phyloP scores from a whole-genome alignment of 2,329 filamentous ascomycete species.

The Aspergillus latus region DNA sequence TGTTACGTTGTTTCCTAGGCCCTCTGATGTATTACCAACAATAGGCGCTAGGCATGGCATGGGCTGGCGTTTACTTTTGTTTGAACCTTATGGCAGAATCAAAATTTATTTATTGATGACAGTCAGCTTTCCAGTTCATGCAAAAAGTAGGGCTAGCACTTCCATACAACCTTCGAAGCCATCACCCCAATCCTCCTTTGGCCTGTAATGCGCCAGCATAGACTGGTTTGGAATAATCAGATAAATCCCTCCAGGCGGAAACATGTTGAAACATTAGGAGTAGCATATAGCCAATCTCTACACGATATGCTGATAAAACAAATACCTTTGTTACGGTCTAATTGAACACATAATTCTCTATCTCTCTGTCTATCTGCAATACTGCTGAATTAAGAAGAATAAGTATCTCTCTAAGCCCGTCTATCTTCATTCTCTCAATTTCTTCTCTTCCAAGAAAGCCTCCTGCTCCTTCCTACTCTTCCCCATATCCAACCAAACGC shows the following conservation, averaged over 20 bases:
- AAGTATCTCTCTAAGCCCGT: not conserved
- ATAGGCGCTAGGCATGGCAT: slow-evolving; percentile 41
- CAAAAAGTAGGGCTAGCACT: not conserved
- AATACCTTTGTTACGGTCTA: too few relatives aligned
- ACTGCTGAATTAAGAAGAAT: not conserved
- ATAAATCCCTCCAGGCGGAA: too few relatives aligned
- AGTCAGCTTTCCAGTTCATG: not conserved
- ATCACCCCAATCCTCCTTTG: too few relatives aligned
- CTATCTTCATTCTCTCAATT: not conserved
- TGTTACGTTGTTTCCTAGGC: slow-evolving; percentile 12
- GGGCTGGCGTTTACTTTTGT: slow-evolving; percentile 35
- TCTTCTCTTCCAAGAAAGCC: slow-evolving; percentile 49
- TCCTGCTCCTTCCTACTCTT: slow-evolving; percentile 62
- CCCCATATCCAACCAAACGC: slow-evolving; percentile 59
- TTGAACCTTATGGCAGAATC: not conserved
- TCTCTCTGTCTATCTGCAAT: not conserved
- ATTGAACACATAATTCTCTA: too few relatives aligned
- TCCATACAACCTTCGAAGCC: too few relatives aligned
- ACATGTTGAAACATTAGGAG: too few relatives aligned
- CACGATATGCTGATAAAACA: too few relatives aligned
- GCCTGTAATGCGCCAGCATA: too few relatives aligned
- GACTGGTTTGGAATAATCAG: too few relatives aligned
- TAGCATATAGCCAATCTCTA: too few relatives aligned
- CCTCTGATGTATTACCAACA: slow-evolving; percentile 16
- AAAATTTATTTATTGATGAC: not conserved